These are phyloP conservation scores for Luvunga scandens DNA, from an alignment of 345 rosid genomes.

Conservation along the genomic window DNA sequence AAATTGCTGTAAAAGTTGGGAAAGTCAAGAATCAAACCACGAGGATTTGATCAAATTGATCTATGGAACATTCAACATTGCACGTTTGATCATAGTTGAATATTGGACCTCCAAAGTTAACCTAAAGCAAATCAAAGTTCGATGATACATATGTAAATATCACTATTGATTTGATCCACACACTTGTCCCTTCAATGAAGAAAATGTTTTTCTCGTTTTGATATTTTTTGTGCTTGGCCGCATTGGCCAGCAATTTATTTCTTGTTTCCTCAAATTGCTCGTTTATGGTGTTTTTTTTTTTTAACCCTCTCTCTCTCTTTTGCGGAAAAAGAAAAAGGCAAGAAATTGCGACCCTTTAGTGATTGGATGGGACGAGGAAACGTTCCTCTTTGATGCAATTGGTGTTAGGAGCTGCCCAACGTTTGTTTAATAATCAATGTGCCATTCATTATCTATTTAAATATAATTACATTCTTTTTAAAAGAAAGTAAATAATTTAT, in stretches of 20 bases:
- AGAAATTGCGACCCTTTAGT: not conserved
- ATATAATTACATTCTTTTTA: no score
- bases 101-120: not conserved
- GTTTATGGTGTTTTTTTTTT: not conserved
- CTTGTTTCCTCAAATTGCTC: not conserved
- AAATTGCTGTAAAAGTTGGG: not conserved
- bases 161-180: not conserved
- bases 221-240: not conserved
- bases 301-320: no score
- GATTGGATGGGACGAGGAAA: no score
- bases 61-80: not conserved
- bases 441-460: no score
- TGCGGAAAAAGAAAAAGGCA: no score
- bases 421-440: not conserved
- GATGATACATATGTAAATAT: not conserved
- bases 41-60: not conserved
- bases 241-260: not conserved
- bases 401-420: not conserved
- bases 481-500: no score
- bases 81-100: not conserved
- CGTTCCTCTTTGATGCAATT: not conserved
- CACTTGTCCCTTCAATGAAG: not conserved
- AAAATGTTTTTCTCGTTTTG: not conserved
- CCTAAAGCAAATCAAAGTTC: not conserved
- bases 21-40: not conserved